Evolutionary conservation across 345 rosid genomes (phyloP), one percentile per base, ranked within the genome.

Genomic region (Trapa bicornis): DNA sequence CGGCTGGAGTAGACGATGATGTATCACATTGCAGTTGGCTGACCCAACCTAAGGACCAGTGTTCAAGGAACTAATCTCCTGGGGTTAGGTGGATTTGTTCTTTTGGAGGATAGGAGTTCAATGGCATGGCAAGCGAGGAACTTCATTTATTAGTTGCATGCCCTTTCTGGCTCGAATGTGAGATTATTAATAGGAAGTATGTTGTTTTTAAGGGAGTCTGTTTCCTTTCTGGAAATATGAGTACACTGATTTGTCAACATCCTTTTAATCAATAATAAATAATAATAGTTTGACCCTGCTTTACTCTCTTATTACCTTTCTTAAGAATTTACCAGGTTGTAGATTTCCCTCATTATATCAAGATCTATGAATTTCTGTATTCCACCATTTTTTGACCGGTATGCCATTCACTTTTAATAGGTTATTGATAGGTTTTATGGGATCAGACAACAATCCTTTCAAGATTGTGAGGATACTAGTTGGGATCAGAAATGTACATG

Each of bases 361-460:
- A 29, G 13, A 33, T 3, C 8, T 32, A 50, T 57, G 37, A 29
- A 33, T 29, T 8, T 29, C 62, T 39, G 36, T 11, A 22, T 65
- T 22, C 15, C 22, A 3, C 52, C 35, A 38, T 35, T 37, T 38
- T 41, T 33, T 42, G 15, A 39, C 67, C 7, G 36, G 43, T 42
- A 50, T 22, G 52, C 33, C 45, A 36, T 16, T 65, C 54, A 67
- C 61, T 38, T 70, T 63, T 64, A 42, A 39, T 82, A 94, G 99
- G 89, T 91, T 78, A 74, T 85, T 67, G 78, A 78, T 69, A 94
- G 80, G 77, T 94, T 94, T 73, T 83, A 76, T 76, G 85, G 71
- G 78, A 89, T 91, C 65, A 85, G 91, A 73, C 81, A 80, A 66
- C 80, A 77, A 52, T 78, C 85, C 29, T 75, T 75, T 52, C 77